A percentile compares a stretch with the other conserved stretches of the same genome.
Conservation (phyloP, 2,329 filamentous ascomycete genomes). For the Cladophialophora chaetospira region DNA sequence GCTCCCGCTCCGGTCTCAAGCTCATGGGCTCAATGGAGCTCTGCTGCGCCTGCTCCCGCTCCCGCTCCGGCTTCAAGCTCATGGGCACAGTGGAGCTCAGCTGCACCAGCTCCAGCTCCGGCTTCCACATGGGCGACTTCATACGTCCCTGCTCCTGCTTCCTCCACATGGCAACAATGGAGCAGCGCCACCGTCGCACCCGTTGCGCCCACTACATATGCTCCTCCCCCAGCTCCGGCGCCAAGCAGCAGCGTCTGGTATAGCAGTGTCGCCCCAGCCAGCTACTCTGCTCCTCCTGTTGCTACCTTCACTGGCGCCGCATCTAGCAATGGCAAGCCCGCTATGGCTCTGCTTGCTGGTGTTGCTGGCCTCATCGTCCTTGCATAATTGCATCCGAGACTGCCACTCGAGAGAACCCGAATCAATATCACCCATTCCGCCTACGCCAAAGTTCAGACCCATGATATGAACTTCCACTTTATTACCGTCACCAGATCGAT, state of each 20-base stretch:
- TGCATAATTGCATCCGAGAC: constrained; percentile 17
- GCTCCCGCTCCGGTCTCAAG: constrained; percentile 1
- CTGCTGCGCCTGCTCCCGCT: too few species aligned
- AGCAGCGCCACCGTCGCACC: not conserved
- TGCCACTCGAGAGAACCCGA: not conserved
- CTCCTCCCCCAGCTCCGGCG: constrained; percentile 9
- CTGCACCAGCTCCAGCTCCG: constrained; percentile 7
- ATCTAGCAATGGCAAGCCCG: constrained; percentile 31
- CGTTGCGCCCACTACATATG: too few species aligned
- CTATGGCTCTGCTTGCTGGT: constrained; percentile 27
- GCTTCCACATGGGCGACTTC: too few species aligned
- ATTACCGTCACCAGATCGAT: not conserved
- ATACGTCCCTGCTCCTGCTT: constrained; percentile 6
- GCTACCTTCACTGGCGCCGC: constrained; percentile 28
- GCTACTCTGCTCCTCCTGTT: constrained; percentile 14
- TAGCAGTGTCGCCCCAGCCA: constrained; percentile 10
- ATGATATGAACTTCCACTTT: too few species aligned
- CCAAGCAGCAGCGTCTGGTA: constrained; percentile 13
- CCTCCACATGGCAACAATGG: not conserved
- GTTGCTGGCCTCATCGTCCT: constrained; percentile 28
- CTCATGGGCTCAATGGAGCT: too few species aligned
- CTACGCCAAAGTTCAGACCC: not conserved
- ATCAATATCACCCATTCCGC: not conserved
- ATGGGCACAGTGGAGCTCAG: too few species aligned
- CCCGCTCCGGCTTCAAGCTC: too few species aligned